These are phyloP conservation scores for Lactuca saligna DNA, from an alignment of 129 eudicot genomes.

Conservation along the genomic window DNA sequence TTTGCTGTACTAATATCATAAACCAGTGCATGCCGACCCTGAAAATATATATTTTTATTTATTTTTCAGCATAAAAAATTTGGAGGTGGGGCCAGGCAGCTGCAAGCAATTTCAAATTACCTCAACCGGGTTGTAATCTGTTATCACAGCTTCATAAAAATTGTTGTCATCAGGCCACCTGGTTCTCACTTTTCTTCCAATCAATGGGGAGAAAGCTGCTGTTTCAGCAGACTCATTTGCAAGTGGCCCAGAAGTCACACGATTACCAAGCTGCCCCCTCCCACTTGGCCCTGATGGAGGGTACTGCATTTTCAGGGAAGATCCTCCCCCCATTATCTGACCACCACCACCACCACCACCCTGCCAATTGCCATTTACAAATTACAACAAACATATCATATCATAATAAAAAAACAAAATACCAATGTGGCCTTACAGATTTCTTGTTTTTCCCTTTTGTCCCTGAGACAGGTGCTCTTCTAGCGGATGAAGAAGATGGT, in stretches of 20 bases:
- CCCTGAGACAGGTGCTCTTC: conserved; percentile 61
- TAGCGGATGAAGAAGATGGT: conserved; percentile 64
- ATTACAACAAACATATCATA: not conserved
- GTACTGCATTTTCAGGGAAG: conserved; percentile 56
- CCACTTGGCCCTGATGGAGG: conserved; percentile 57
- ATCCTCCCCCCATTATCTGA: conserved; percentile 51
- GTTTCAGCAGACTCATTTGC: conserved; percentile 59
- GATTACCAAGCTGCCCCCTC: conserved; percentile 63
- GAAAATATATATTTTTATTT: not conserved
- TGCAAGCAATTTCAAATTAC: conserved; percentile 34
- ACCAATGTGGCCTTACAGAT: conserved; percentile 46
- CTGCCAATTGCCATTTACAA: not conserved
- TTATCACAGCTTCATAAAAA: conserved; percentile 84
- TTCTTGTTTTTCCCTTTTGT: conserved; percentile 68
- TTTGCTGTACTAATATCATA: conserved; percentile 65
- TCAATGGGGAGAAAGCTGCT: conserved; percentile 47
- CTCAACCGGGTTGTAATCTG: conserved; percentile 61
- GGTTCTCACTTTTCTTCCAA: conserved; percentile 80
- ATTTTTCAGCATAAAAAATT: conserved; percentile 25
- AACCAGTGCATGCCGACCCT: conserved; percentile 79
- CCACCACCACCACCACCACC: not conserved
- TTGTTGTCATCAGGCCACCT: conserved; percentile 96
- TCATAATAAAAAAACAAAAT: not conserved
- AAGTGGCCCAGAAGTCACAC: conserved; percentile 49
- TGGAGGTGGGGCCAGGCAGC: too few relatives aligned